Base-by-base conservation (phyloP, 2,329 filamentous ascomycete genomes). In the Neospermospora avenae region DNA sequence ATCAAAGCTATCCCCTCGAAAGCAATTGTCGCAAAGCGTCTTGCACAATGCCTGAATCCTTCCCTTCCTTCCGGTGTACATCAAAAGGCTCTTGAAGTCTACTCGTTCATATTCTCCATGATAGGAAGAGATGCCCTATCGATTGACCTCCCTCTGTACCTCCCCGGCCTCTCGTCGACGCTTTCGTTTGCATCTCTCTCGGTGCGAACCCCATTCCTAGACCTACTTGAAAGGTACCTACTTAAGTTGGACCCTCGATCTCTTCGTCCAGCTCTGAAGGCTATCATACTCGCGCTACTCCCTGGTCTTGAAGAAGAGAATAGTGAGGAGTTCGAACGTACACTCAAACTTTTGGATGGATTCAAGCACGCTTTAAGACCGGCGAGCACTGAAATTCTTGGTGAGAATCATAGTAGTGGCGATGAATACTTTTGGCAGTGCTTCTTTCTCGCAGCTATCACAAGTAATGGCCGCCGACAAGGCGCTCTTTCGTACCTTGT, bases 371-470 rank as follows among this genome's bases (percentile, higher is more conserved):
- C 84, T 51, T 83, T 92, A 68, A 80, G 86, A 59, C 77, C 85
- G 28, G 68, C 75, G 8, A 75, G 76, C 25, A 80, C 81, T 62
- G 77, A 82, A 65, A 77, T 75, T 57, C 80, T 79, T 65, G 84
- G 76, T 34, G 74, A 73, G 58, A 80, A 75, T 39, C 84, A 83
- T 73, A 83, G 78, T 48, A 81, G 81, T 8, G 86, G 86, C 10
- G 90, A 93, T 66, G 90, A 90, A 65, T 97, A 95, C 74, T 99
- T 98, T 74, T 99, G 95, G 95, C 95, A 99, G 76, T 97, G 92
- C 73, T 89, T 99, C 71, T 98, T 99, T 70, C 78, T 99, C 18
- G 91, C 93, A 10, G 89, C 91, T 18, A 95, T 99, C 62, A 97
- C 95, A 0, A 93, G 93, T 69, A 84, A 91, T 44, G 92, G 87